Percentiles rank a stretch among this genome's conserved stretches.
Conservation (phyloP, 257 asterid species). For the Petunia secreta region DNA sequence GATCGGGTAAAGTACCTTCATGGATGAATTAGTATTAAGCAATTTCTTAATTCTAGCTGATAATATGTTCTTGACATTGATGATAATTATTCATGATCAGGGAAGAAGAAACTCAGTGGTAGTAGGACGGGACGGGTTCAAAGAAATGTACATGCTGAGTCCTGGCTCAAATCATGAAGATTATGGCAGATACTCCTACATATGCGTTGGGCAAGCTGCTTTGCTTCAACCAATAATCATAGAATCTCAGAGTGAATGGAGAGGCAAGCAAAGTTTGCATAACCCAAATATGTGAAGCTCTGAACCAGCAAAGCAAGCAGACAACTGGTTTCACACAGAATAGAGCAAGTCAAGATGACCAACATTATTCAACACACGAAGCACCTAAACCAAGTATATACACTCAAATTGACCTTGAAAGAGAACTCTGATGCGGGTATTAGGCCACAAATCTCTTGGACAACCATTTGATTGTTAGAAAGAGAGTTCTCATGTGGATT, state of each 20-base stretch:
- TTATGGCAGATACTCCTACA: slow-evolving; percentile 61
- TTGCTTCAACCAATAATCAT: slow-evolving; percentile 62
- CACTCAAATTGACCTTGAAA: background rate
- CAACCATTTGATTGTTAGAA: background rate
- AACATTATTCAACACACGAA: background rate
- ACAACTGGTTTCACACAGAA: background rate
- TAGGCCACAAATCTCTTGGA: background rate
- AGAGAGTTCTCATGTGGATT: background rate
- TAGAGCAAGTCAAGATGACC: slow-evolving; percentile 15
- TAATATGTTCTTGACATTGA: slow-evolving; percentile 14
- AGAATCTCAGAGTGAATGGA: slow-evolving; percentile 64
- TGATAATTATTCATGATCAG: slow-evolving; percentile 38
- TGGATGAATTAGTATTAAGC: slow-evolving; percentile 19
- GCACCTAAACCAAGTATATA: slow-evolving; percentile 4
- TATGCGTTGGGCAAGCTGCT: slow-evolving; percentile 74
- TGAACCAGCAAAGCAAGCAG: background rate
- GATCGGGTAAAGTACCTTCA: slow-evolving; percentile 54
- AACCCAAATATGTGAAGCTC: slow-evolving; percentile 63
- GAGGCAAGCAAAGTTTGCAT: slow-evolving; percentile 58
- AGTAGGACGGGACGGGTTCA: slow-evolving; percentile 61
- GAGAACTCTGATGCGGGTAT: background rate
- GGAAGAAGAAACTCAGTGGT: slow-evolving; percentile 77
- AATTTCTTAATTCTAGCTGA: slow-evolving; percentile 7
- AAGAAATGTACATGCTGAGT: slow-evolving; percentile 72
- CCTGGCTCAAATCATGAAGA: slow-evolving; percentile 76